A percentile compares a stretch with the other conserved stretches of the same genome.
Conservation (phyloP, 2,329 filamentous ascomycete species). For the Colletotrichum tropicale region DNA sequence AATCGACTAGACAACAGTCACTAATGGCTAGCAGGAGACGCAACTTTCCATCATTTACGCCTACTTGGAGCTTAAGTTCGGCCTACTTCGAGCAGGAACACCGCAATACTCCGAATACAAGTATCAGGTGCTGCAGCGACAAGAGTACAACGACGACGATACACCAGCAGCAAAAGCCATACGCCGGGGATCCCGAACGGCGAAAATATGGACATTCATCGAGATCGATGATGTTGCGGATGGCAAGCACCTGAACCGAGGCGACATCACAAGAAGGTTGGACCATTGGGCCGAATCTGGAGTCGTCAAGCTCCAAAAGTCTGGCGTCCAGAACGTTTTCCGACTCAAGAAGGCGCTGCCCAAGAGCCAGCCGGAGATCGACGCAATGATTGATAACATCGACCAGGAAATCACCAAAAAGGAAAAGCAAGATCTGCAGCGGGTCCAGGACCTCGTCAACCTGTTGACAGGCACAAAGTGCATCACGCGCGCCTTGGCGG, state of each 20-base stretch:
- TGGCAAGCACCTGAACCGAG: conserved; percentile 38
- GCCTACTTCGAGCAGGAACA: conserved; percentile 59
- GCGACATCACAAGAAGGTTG: conserved; percentile 57
- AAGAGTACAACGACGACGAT: conserved; percentile 36
- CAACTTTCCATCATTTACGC: conserved; percentile 54
- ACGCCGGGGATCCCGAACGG: conserved; percentile 40
- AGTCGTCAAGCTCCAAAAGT: conserved; percentile 53
- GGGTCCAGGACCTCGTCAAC: conserved; percentile 54
- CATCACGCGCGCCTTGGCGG: conserved; percentile 55
- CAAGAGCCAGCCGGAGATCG: conserved; percentile 40
- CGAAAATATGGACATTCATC: conserved; percentile 46
- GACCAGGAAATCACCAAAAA: conserved; percentile 54
- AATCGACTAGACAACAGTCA: no score
- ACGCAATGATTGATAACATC: conserved; percentile 49
- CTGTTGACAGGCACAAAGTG: conserved; percentile 58
- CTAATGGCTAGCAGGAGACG: not conserved
- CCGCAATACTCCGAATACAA: conserved; percentile 62
- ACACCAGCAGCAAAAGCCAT: conserved; percentile 50
- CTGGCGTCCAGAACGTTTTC: conserved; percentile 59
- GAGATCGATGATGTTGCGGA: conserved; percentile 49
- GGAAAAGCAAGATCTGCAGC: conserved; percentile 57
- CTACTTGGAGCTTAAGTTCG: conserved; percentile 63
- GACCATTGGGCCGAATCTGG: conserved; percentile 56
- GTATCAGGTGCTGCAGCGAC: conserved; percentile 39
- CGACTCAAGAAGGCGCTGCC: conserved; percentile 54